Evolutionary conservation across 2,329 filamentous ascomycete genomes (phyloP).

Genomic region (Stachybotrys chartarum): DNA sequence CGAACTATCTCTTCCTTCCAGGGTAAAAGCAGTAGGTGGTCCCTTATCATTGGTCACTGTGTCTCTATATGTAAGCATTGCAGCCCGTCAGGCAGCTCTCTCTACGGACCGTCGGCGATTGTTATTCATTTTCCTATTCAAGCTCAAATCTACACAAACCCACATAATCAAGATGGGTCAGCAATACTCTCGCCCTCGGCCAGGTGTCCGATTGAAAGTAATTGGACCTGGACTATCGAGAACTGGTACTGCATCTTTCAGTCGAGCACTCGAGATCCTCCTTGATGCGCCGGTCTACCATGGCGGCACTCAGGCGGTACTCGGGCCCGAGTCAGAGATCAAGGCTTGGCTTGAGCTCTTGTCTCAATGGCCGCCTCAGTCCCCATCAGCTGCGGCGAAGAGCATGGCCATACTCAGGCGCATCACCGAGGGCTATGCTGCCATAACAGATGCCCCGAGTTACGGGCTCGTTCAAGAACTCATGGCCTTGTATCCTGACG

Average conservation of each 20-base stretch:
- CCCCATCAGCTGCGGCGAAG: neutral
- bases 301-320: constrained; percentile 12
- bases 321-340: constrained; percentile 9
- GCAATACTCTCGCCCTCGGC: constrained; percentile 11
- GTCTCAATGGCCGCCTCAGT: neutral
- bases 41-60: no score
- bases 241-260: constrained; percentile 16
- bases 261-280: constrained; percentile 13
- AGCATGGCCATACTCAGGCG: neutral
- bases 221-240: constrained; percentile 17
- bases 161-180: constrained; percentile 9
- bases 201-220: constrained; percentile 11
- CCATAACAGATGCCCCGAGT: neutral
- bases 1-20: no score
- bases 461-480: constrained; percentile 3
- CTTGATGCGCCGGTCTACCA: constrained; percentile 15
- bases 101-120: neutral
- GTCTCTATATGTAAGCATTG: neutral
- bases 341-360: constrained; percentile 5
- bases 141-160: neutral
- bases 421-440: constrained; percentile 1
- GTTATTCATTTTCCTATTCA: neutral
- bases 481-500: constrained; percentile 11
- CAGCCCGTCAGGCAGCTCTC: neutral
- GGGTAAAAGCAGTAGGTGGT: no score